Conservation (phyloP, 2,329 filamentous ascomycete species). For the Clarireedia sp. region DNA sequence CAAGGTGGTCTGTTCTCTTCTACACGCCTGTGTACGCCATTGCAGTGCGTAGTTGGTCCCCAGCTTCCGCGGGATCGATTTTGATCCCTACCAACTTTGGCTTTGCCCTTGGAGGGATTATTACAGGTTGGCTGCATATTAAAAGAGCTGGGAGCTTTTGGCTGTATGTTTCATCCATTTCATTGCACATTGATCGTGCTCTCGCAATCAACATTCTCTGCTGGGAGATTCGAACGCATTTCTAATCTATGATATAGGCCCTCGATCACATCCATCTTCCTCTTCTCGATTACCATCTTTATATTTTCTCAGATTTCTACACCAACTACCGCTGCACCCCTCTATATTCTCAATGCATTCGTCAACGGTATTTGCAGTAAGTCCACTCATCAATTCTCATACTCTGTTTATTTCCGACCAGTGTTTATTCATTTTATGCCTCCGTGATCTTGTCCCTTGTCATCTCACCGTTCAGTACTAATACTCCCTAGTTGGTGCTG, state of each 20-base stretch:
- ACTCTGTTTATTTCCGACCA: too few species aligned
- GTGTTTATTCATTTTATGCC: too few species aligned
- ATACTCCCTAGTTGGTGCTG: conserved; percentile 44
- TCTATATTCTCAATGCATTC: conserved; percentile 56
- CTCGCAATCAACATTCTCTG: too few species aligned
- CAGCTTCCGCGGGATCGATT: conserved; percentile 64
- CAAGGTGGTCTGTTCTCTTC: conserved; percentile 73
- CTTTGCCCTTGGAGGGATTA: conserved; percentile 65
- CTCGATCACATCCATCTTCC: conserved; percentile 48
- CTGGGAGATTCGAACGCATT: neutral
- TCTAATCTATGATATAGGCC: conserved; percentile 32
- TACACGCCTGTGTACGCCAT: conserved; percentile 75
- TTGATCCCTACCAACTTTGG: conserved; percentile 76
- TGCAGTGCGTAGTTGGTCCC: conserved; percentile 61
- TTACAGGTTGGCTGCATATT: conserved; percentile 71
- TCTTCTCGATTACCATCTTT: conserved; percentile 55
- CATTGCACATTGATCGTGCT: neutral
- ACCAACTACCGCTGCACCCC: conserved; percentile 38
- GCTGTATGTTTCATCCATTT: conserved; percentile 31
- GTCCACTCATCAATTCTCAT: neutral
- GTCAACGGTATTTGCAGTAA: conserved; percentile 56
- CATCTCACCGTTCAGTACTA: neutral
- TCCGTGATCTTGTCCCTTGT: too few species aligned
- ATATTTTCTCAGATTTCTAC: conserved; percentile 49
- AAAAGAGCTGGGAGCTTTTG: conserved; percentile 67